Evolutionary conservation across 306 rosid species (phyloP), one percentile per base, ranked within the genome.

Genomic region (Cicer arietinum): DNA sequence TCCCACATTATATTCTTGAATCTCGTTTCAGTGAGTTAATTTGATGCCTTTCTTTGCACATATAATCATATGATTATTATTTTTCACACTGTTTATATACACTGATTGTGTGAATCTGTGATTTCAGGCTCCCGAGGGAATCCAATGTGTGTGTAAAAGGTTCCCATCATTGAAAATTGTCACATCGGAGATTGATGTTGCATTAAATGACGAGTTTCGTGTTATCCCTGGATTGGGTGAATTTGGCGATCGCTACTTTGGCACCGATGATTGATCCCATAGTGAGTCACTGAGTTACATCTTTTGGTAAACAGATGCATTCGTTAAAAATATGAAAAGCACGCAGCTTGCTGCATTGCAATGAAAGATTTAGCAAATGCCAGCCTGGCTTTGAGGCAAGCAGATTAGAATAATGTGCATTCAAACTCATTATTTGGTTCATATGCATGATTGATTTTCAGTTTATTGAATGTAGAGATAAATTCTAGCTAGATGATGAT

Each of bases 201-300:
- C 88, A 4, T 59, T 94, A 77, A 92, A 94, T 9, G 91, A 90
- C 10, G 97, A 87, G 77, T 91, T 75, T 30, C 98, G 95, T 37
- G 98, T 94, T 73, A 88, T 94, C 77, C 98, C 96, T 0, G 97
- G 97, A 51, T 6, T 94, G 86, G 98, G 97, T 1, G 97, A 94
- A 82, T 94, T 94, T 62, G 98, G 98, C 1, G 98, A 91, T 81
- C 96, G 97, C 47, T 94, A 94, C 80, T 94, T 94, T 18, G 98
- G 98, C 14, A 94, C 98, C 0, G 98, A 94, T 40, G 88, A 85
- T 71, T 85, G 68, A 85, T 77, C 61, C 75, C 51, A 22, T 44
- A 18, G 48, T 1, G 10, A 25, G 66, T 10, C 56, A 1, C 8
- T 13, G 47, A 37, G 63, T 74, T 43, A 54, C 14, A 37, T 69